Evolutionary conservation across 306 rosid genomes (phyloP).

Genomic region (Hippophae rhamnoides): DNA sequence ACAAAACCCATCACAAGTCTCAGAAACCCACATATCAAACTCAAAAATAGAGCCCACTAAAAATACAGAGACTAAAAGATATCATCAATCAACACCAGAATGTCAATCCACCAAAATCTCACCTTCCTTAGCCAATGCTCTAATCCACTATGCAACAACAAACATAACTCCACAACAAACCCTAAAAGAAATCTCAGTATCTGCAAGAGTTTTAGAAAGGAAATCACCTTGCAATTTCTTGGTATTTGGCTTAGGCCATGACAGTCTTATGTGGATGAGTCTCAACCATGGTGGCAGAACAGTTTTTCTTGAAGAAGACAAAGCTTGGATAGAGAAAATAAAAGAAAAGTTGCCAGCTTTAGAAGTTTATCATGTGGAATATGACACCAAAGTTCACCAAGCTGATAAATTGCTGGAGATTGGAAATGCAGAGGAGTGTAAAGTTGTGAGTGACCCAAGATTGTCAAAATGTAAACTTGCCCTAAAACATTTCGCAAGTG

Average conservation of each 20-base stretch:
- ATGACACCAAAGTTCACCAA: constrained; percentile 64
- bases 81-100: too few relatives aligned
- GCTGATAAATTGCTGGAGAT: constrained; percentile 45
- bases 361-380: constrained; percentile 61
- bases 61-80: neutral
- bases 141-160: constrained; percentile 76
- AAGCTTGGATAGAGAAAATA: constrained; percentile 61
- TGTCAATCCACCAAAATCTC: constrained; percentile 39
- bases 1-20: constrained; percentile 4
- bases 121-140: constrained; percentile 56
- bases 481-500: constrained; percentile 55
- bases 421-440: constrained; percentile 44
- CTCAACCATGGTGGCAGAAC: constrained; percentile 90
- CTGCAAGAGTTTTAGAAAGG: constrained; percentile 42
- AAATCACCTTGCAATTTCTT: constrained; percentile 85
- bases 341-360: constrained; percentile 34
- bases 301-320: constrained; percentile 75
- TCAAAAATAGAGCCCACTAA: constrained; percentile 8
- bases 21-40: constrained; percentile 30
- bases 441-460: constrained; percentile 57
- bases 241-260: constrained; percentile 80
- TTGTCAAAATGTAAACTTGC: constrained; percentile 53
- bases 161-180: constrained; percentile 91
- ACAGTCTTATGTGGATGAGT: constrained; percentile 88
- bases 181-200: constrained; percentile 56